Percentiles rank a stretch among this genome's conserved stretches.
These are phyloP conservation scores for Polytolypa hystricis DNA, from an alignment of 2,329 filamentous ascomycete genomes.

Conservation along the genomic window DNA sequence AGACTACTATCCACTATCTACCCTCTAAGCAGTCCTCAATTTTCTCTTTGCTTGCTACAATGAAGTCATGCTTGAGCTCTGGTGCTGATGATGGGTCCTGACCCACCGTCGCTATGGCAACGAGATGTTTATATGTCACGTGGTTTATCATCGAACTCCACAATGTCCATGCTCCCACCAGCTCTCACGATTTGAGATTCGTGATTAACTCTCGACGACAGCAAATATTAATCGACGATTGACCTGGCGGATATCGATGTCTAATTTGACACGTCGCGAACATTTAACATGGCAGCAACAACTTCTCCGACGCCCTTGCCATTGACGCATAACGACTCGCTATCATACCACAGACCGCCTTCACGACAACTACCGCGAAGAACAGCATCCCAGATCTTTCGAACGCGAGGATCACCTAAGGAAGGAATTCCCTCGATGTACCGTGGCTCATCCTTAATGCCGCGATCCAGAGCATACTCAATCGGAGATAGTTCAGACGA, in stretches of 20 bases:
- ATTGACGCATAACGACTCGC: constrained; percentile 24
- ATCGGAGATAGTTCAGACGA: constrained; percentile 82
- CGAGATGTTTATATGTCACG: constrained; percentile 11
- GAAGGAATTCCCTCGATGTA: constrained; percentile 14
- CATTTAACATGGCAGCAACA: constrained; percentile 17
- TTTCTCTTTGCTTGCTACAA: too few relatives aligned
- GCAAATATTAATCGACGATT: not conserved
- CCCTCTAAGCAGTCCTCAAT: too few relatives aligned
- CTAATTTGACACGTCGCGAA: constrained; percentile 8
- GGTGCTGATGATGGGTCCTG: too few relatives aligned
- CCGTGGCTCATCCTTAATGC: constrained; percentile 14
- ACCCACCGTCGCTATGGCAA: constrained; percentile 10
- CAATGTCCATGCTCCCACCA: not conserved
- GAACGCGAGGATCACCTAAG: constrained; percentile 24
- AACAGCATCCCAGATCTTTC: constrained; percentile 24
- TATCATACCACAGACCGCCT: constrained; percentile 25
- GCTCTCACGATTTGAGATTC: not conserved
- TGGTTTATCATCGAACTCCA: constrained; percentile 2
- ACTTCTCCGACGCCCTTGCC: constrained; percentile 29
- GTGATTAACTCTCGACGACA: constrained; percentile 3
- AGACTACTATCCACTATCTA: too few relatives aligned
- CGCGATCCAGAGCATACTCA: constrained; percentile 11
- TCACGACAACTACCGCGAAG: constrained; percentile 28
- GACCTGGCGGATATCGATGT: constrained; percentile 6
- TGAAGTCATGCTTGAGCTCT: too few relatives aligned